Base-by-base conservation (phyloP, 1,284 basidiomycete species). In the Tilletia indica region DNA sequence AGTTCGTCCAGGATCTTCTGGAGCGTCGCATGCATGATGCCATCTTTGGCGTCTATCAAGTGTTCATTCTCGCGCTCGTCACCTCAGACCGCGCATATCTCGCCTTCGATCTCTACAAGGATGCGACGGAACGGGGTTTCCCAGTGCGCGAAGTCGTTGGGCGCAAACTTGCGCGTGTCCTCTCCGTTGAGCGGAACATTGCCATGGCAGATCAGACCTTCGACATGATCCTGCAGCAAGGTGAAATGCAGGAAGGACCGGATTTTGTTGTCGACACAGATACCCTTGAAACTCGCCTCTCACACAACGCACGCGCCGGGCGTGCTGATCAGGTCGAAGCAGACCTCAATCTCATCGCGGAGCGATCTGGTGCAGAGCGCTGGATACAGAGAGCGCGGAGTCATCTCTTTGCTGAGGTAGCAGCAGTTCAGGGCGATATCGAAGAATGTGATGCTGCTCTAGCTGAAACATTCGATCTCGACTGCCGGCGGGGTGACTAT, bases 361-460 rank as follows among this genome's bases (percentile, higher is more conserved):
- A 64, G 19, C 61, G 38, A 14, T 38, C 34, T 16, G 61, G 36
- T 14, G 14, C 61, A 6, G 34, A 14, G 8, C 19, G 3, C 5
- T 64, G 61, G 61, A n/a, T 64, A 16, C 9, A 21, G 8, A 38
- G 21, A 16, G 12, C 61, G 61, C 8, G 14, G 4, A 39, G 19
- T 38, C 36, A 64, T 19, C 34, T 64, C 19, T 9, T 39, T 5
- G 61, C 61, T 5, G 61, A 64, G 38, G 61, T 38, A 9, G 34
- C 34, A 3, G 34, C 61, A 3, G 61, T 38, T 34, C 71, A 70
- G 6, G 77, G 78, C 38, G 74, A 79, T 25, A n/a, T 77, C 0
- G 66, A 72, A 42, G 34, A 47, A 8, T 61, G 73, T 8, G 34
- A 71, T 21, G 71, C 68, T 2, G 54, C 58, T 66, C 56, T 78